Conservation (phyloP, 305 asterid species). For the Fraxinus paxiana region DNA sequence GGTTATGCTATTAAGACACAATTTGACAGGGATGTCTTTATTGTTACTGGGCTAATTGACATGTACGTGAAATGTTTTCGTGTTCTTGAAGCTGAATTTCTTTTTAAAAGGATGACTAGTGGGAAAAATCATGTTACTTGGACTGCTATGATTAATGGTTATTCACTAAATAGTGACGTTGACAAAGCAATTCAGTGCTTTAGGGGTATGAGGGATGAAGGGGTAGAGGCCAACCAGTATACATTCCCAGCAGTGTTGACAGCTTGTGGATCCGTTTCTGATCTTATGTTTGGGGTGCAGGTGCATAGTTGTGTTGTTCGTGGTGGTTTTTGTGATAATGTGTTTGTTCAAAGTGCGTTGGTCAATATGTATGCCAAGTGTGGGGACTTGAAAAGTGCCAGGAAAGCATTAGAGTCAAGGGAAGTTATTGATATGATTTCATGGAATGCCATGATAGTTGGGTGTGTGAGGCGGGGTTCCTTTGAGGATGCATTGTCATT, state of each 20-base stretch:
- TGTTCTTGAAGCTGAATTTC: conserved; percentile 52
- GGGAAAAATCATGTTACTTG: conserved; percentile 84
- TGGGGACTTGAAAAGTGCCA: conserved; percentile 57
- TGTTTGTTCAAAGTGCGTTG: conserved; percentile 72
- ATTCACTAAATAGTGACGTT: conserved; percentile 57
- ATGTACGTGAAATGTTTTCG: conserved; percentile 62
- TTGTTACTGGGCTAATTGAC: conserved; percentile 69
- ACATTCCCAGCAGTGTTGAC: conserved; percentile 74
- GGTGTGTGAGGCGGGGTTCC: conserved; percentile 52
- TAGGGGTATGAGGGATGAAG: conserved; percentile 56
- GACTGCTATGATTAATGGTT: conserved; percentile 84
- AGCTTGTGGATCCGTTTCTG: conserved; percentile 50
- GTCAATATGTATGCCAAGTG: conserved; percentile 82
- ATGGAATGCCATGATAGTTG: conserved; percentile 76
- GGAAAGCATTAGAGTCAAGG: conserved; percentile 50
- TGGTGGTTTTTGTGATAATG: conserved; percentile 75
- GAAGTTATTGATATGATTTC: conserved; percentile 52
- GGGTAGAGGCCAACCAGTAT: conserved; percentile 70
- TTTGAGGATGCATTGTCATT: conserved; percentile 53
- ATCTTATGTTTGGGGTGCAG: conserved; percentile 51
- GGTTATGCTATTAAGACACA: conserved; percentile 53
- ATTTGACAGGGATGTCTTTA: conserved; percentile 53
- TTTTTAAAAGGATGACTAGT: conserved; percentile 46
- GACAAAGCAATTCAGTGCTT: conserved; percentile 52
- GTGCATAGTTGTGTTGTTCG: conserved; percentile 58